These are phyloP conservation scores for Nemania sp. DNA, from an alignment of 2,329 filamentous ascomycete species.

Conservation along the genomic window DNA sequence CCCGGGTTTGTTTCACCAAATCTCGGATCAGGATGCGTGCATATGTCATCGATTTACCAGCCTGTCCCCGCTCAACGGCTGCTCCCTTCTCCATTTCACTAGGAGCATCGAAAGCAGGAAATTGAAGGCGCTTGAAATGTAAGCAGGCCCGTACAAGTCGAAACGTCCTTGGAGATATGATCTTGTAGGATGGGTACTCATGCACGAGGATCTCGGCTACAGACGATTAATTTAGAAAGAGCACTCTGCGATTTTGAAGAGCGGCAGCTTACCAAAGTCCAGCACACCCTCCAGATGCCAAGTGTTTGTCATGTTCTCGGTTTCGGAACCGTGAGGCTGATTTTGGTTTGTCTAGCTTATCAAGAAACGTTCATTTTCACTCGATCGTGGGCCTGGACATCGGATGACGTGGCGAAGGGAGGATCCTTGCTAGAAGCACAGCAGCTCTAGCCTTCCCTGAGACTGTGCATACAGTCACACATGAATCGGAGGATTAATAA, in stretches of 20 bases:
- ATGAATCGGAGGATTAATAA: constrained; percentile 27
- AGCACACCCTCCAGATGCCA: neutral
- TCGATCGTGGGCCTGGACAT: constrained; percentile 25
- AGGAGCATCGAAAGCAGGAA: neutral
- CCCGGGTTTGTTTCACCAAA: constrained; percentile 34
- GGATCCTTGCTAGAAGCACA: constrained; percentile 19
- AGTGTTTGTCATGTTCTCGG: neutral
- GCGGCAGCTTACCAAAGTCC: neutral
- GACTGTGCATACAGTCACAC: constrained; percentile 26
- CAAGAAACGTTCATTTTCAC: neutral
- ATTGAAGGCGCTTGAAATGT: neutral
- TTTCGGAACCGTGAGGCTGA: neutral
- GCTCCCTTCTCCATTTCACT: neutral
- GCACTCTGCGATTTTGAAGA: too few species aligned
- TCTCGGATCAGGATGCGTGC: constrained; percentile 39
- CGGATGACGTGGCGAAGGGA: constrained; percentile 38
- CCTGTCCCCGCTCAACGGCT: neutral
- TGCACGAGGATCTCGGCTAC: neutral
- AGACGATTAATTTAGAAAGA: neutral
- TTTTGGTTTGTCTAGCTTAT: neutral
- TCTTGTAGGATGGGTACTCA: neutral
- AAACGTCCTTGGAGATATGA: neutral
- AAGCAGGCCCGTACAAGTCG: neutral
- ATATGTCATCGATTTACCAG: constrained; percentile 30
- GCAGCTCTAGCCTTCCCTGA: constrained; percentile 22